These are phyloP conservation scores for Hibiscus mutabilis DNA, from an alignment of 345 rosid genomes.

Conservation along the genomic window DNA sequence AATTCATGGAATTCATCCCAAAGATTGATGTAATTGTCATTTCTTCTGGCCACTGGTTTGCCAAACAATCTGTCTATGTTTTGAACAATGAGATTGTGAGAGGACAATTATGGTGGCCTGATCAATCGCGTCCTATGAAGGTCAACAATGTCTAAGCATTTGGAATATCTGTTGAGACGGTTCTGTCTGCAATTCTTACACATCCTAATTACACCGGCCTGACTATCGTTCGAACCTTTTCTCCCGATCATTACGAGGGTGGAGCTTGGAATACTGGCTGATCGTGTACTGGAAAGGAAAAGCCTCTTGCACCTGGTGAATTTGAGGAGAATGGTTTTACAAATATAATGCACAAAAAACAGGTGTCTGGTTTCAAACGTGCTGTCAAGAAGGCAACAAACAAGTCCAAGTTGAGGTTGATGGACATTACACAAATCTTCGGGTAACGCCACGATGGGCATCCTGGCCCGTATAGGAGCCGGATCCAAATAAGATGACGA, in stretches of 20 bases:
- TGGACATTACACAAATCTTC: slow-evolving; percentile 81
- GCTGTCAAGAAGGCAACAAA: slow-evolving; percentile 38
- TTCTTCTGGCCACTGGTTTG: slow-evolving; percentile 99
- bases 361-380: slow-evolving; percentile 53
- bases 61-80: slow-evolving; percentile 84
- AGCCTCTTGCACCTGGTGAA: slow-evolving; percentile 54
- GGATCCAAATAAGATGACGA: slow-evolving; percentile 74
- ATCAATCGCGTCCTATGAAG: slow-evolving; percentile 61
- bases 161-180: slow-evolving; percentile 81
- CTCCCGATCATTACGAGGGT: slow-evolving; percentile 97
- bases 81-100: slow-evolving; percentile 81
- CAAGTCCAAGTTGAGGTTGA: slow-evolving; percentile 54
- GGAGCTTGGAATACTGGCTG: slow-evolving; percentile 99
- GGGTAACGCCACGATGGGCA: slow-evolving; percentile 95
- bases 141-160: slow-evolving; percentile 79
- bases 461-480: slow-evolving; percentile 88
- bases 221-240: slow-evolving; percentile 71
- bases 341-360: slow-evolving; percentile 73
- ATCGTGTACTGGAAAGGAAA: slow-evolving; percentile 85
- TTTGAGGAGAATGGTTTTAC: slow-evolving; percentile 76
- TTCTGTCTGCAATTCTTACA: slow-evolving; percentile 50
- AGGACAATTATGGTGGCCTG: slow-evolving; percentile 94
- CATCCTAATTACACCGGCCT: slow-evolving; percentile 81
- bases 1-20: slow-evolving; percentile 62
- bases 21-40: slow-evolving; percentile 70